These are phyloP conservation scores for Penicillium bovifimosum DNA, from an alignment of 495 filamentous ascomycete species.

Conservation along the genomic window DNA sequence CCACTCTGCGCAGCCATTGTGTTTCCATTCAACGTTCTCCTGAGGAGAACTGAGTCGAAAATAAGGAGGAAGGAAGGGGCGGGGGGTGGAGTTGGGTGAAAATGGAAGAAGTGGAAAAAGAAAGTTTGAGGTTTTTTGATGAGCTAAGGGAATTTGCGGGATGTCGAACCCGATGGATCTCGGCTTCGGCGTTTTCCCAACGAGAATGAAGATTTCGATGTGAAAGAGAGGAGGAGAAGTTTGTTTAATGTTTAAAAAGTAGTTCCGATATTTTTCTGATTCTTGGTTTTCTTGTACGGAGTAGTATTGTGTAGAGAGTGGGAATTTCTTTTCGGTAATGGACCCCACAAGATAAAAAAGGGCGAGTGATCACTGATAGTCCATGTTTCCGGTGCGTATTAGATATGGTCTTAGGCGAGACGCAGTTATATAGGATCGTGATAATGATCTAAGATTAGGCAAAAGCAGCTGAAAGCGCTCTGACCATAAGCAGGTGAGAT, in stretches of 20 bases:
- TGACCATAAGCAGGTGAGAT: slow-evolving; percentile 4
- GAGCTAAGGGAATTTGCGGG: slow-evolving; percentile 44
- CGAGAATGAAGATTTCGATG: neutral
- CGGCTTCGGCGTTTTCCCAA: slow-evolving; percentile 20
- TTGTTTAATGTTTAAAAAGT: neutral
- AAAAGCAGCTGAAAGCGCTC: neutral
- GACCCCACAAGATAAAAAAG: neutral
- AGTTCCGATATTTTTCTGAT: neutral
- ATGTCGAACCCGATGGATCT: slow-evolving; percentile 31
- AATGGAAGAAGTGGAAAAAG: slow-evolving; percentile 14
- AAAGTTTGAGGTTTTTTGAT: slow-evolving; percentile 23
- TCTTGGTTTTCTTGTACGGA: too few relatives aligned
- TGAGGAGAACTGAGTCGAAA: slow-evolving; percentile 1
- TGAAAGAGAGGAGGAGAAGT: neutral
- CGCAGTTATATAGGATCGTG: neutral
- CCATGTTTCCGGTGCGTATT: neutral
- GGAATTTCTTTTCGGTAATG: neutral
- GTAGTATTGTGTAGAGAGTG: neutral
- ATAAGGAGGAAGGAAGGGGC: slow-evolving; percentile 5
- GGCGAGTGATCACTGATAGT: neutral
- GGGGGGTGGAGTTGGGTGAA: slow-evolving; percentile 3
- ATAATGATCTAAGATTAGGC: neutral
- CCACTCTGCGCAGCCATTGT: slow-evolving; percentile 45
- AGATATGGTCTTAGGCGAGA: neutral
- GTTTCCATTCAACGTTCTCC: slow-evolving; percentile 39